phyloP scores from a whole-genome alignment of 1,284 basidiomycete species.

The Trichosporon coremiiforme region DNA sequence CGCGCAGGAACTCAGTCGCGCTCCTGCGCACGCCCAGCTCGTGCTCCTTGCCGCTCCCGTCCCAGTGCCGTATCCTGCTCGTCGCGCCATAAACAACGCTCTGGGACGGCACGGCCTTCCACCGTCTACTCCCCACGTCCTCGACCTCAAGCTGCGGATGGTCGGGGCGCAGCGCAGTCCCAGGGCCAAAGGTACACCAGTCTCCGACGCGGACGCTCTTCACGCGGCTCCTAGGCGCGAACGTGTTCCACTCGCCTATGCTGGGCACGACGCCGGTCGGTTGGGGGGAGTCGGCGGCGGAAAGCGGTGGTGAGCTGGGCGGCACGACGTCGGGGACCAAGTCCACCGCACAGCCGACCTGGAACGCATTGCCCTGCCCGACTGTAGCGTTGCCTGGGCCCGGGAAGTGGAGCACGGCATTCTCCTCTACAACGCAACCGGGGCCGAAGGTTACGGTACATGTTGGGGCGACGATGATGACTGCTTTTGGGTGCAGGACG shows the following conservation, averaged over 20 bases:
- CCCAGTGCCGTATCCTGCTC: slow-evolving; percentile 75
- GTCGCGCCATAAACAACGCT: slow-evolving; percentile 80
- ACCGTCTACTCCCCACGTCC: slow-evolving; percentile 18
- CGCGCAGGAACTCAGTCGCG: slow-evolving; percentile 84
- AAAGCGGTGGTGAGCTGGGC: neutral
- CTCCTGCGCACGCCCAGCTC: slow-evolving; percentile 80
- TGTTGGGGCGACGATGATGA: slow-evolving; percentile 73
- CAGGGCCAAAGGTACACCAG: slow-evolving; percentile 22
- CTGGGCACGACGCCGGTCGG: neutral
- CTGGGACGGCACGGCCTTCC: slow-evolving; percentile 67
- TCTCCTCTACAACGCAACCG: slow-evolving; percentile 89
- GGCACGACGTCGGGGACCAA: slow-evolving; percentile 50
- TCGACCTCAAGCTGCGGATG: neutral
- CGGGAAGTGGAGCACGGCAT: slow-evolving; percentile 82
- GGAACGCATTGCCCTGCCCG: slow-evolving; percentile 88
- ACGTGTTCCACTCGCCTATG: slow-evolving; percentile 27
- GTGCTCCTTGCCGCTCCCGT: slow-evolving; percentile 78
- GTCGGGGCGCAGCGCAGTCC: slow-evolving; percentile 6
- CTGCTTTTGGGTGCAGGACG: slow-evolving; percentile 91
- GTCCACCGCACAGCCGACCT: slow-evolving; percentile 76
- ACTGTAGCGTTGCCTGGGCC: slow-evolving; percentile 68
- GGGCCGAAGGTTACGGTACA: slow-evolving; percentile 85
- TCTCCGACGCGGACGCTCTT: slow-evolving; percentile 26
- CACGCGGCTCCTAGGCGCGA: slow-evolving; percentile 19
- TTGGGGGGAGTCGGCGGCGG: too few relatives aligned